Evolutionary conservation across 371 early-diverging fungal genomes (phyloP), one percentile per base, ranked within the genome.

Genomic region (Dinochytrium kinnereticum): DNA sequence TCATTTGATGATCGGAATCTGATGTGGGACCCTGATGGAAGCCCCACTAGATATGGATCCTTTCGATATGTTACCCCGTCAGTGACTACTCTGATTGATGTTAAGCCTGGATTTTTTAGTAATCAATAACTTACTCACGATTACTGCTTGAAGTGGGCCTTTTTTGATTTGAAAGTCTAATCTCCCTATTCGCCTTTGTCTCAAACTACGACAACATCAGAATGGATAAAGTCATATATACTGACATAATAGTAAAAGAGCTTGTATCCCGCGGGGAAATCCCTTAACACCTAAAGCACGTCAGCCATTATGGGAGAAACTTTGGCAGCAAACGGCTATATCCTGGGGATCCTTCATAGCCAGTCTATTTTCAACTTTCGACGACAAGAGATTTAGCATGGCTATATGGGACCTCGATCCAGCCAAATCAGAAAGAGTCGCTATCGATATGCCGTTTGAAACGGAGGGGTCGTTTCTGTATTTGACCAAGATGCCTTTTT

Each of bases 1-100:
- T 76, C 76, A 26, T 69, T 68, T 5, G 53, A 1, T 13, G 76
- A 76, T n/a, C 76, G 55, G 51, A 76, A 76, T 38, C 51, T 68
- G 30, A 33, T 24, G 2, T 36, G n/a, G 21, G 49, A 15, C 10
- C 71, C 71, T 17, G 55, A 65, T 2, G 76, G 76, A 64, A 68
- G 72, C 13, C 76, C 76, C 30, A 39, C 44, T 7, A 76, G 5
- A 44, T 76, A 76, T 5, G 76, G 72, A 69, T 76, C 76, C 2
- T 19, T 7, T 1, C 76, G 76, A 17, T 72, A 64, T 36, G 17
- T 24, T 10, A 55, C 51, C 21, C 69, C 69, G 36, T 64, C 24
- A 24, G 36, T 34, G 64, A 37, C 7, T 30, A 10, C 21, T 13
- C 49, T 44, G 49, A 10, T 13, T 10, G 49, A 13, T 44, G 49